These are phyloP conservation scores for Lachancea dasiensis DNA, from an alignment of 805 yeast genomes.

Conservation along the genomic window DNA sequence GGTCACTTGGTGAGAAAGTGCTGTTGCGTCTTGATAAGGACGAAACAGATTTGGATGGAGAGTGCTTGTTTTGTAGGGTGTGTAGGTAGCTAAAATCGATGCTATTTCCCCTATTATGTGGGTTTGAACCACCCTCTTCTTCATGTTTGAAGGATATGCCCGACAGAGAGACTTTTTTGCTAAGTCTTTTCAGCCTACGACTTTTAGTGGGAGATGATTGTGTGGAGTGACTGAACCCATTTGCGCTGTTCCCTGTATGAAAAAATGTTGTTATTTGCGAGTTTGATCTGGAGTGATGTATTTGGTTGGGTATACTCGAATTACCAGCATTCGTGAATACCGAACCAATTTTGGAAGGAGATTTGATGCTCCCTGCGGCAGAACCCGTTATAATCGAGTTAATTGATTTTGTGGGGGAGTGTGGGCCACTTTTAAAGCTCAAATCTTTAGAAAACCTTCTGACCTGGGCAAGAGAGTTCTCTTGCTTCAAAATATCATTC, in stretches of 20 bases:
- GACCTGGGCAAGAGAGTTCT: constrained; percentile 15
- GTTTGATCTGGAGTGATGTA: constrained; percentile 18
- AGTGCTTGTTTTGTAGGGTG: constrained; percentile 27
- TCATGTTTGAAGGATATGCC: constrained; percentile 25
- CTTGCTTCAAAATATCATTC: constrained; percentile 24
- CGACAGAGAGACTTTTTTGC: constrained; percentile 29
- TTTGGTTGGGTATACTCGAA: constrained; percentile 1
- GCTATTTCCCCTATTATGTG: constrained; percentile 25
- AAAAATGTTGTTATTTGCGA: constrained; percentile 17
- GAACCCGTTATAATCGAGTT: constrained; percentile 21
- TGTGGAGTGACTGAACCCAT: constrained; percentile 13
- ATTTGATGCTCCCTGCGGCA: constrained; percentile 5
- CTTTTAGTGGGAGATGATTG: constrained; percentile 29
- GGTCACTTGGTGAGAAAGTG: constrained; percentile 2
- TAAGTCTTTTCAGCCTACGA: constrained; percentile 21
- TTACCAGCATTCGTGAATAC: constrained; percentile 6
- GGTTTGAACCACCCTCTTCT: not conserved
- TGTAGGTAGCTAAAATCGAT: constrained; percentile 30
- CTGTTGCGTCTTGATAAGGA: constrained; percentile 11
- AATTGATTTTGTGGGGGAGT: constrained; percentile 33
- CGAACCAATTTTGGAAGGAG: constrained; percentile 7
- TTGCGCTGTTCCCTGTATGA: constrained; percentile 4
- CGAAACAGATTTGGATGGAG: constrained; percentile 29
- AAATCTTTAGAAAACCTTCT: constrained; percentile 15
- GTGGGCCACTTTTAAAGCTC: constrained; percentile 17